Percentiles rank a stretch among this genome's conserved stretches.
Evolutionary conservation across 148 eudicot species (phyloP).

Genomic region (Silene uniflora): DNA sequence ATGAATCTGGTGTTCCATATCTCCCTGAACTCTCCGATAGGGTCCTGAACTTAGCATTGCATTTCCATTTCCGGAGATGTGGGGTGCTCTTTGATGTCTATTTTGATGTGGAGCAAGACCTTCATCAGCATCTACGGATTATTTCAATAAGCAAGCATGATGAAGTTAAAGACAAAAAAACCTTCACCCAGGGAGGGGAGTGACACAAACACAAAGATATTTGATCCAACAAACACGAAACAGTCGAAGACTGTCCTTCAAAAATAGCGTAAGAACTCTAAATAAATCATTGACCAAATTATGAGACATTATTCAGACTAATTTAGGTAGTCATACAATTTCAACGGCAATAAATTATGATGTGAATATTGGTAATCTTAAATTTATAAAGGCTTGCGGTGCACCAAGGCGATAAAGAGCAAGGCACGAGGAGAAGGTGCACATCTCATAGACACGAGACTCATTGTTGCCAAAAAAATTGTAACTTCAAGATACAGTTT

Average conservation of each 20-base stretch:
- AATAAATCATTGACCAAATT: no score
- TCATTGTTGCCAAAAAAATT: no score
- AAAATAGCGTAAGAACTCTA: not conserved
- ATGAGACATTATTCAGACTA: no score
- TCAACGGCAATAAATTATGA: no score
- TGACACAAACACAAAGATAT: not conserved
- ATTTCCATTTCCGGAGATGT: constrained; percentile 38
- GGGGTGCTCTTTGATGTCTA: constrained; percentile 36
- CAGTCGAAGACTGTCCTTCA: not conserved
- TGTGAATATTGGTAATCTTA: no score
- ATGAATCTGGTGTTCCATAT: constrained; percentile 84
- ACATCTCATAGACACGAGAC: no score
- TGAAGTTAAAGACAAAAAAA: constrained; percentile 2
- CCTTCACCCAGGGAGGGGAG: not conserved
- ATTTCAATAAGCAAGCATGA: constrained; percentile 28
- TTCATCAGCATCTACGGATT: constrained; percentile 45
- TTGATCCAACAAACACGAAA: not conserved
- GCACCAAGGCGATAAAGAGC: no score
- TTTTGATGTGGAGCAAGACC: constrained; percentile 41
- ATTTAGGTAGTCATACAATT: no score
- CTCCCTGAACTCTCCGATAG: constrained; percentile 46
- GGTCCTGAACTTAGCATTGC: constrained; percentile 39
- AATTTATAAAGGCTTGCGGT: no score
- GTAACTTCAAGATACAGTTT: no score
- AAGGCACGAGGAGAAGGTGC: no score